Percentiles rank a stretch among this genome's conserved stretches.
Conservation (phyloP, 345 rosid genomes). For the Psidium friedrichsthalianum region DNA sequence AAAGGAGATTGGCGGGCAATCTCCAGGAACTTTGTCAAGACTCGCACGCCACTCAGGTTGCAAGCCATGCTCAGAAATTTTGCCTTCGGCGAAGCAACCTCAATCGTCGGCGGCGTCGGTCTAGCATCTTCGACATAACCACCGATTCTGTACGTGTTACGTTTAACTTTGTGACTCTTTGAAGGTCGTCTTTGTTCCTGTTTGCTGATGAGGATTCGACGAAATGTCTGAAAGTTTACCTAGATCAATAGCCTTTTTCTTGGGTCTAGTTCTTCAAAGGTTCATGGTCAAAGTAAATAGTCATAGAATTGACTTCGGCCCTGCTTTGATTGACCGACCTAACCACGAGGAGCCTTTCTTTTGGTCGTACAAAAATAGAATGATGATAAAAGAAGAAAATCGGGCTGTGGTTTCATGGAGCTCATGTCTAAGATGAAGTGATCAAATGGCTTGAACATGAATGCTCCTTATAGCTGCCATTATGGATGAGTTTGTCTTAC, state of each 20-base stretch:
- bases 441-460: neutral
- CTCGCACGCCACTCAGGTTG: conserved; percentile 87
- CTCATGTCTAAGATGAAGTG: neutral
- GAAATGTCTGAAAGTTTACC: neutral
- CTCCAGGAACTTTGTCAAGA: conserved; percentile 76
- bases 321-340: neutral
- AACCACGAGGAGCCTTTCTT: neutral
- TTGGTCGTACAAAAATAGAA: neutral
- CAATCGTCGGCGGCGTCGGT: conserved; percentile 87
- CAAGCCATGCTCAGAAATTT: conserved; percentile 96
- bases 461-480: neutral
- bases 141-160: conserved; percentile 47
- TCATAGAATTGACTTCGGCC: neutral
- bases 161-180: neutral
- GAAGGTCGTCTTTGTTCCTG: neutral
- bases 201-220: neutral
- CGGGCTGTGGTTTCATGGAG: neutral
- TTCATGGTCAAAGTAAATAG: neutral
- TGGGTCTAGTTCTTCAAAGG: neutral
- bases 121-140: conserved; percentile 89
- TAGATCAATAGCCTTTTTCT: neutral
- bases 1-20: conserved; percentile 97
- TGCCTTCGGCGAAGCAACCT: conserved; percentile 70
- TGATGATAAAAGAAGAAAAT: neutral
- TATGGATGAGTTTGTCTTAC: neutral